Conservation (phyloP, 1,139 yeast genomes). For the Yamadazyma triangularis region DNA sequence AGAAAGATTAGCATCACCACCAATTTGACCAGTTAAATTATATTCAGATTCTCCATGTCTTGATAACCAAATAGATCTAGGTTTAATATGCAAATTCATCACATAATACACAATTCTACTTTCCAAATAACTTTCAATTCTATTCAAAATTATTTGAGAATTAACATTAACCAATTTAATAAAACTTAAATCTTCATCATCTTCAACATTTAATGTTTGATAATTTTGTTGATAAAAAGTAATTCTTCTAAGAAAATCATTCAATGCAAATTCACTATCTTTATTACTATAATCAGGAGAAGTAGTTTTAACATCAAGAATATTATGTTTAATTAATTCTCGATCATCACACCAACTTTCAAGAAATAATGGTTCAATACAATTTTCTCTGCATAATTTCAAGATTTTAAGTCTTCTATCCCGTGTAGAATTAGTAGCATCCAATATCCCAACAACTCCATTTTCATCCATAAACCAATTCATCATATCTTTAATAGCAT, state of each 20-base stretch:
- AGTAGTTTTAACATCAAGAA: constrained; percentile 78
- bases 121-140: constrained; percentile 83
- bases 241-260: constrained; percentile 72
- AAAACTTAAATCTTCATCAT: constrained; percentile 69
- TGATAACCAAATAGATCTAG: constrained; percentile 87
- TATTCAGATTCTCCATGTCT: constrained; percentile 94
- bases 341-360: constrained; percentile 90
- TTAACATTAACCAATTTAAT: constrained; percentile 85
- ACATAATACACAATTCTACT: constrained; percentile 92
- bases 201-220: constrained; percentile 58
- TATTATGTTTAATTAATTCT: constrained; percentile 71
- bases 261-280: constrained; percentile 67
- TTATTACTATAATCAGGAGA: constrained; percentile 81
- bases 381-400: constrained; percentile 57
- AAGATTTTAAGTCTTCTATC: constrained; percentile 66
- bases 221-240: constrained; percentile 68
- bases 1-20: constrained; percentile 89
- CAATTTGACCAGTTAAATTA: constrained; percentile 90
- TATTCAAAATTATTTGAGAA: constrained; percentile 80
- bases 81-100: constrained; percentile 91
- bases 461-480: constrained; percentile 76
- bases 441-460: constrained; percentile 89
- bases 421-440: constrained; percentile 75
- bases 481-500: constrained; percentile 81
- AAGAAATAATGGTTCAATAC: constrained; percentile 83